Percentiles rank a stretch among this genome's conserved stretches.
Evolutionary conservation across 768 basidiomycete species (phyloP).

Genomic region (Kockovaella imperatae): DNA sequence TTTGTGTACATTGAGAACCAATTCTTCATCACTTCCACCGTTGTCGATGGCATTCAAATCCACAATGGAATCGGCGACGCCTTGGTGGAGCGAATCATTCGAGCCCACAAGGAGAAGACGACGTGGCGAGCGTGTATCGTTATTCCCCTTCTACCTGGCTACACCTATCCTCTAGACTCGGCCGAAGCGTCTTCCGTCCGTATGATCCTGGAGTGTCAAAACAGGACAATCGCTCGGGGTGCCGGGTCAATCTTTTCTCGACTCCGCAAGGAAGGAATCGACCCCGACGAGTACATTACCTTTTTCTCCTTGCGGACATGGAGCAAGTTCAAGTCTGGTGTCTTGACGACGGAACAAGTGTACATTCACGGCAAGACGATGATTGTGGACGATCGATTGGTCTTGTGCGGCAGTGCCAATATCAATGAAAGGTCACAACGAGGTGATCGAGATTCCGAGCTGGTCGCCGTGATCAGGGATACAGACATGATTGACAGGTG

Average conservation of each 20-base stretch:
- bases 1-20: slow-evolving; percentile 90
- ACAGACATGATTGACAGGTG: slow-evolving; percentile 94
- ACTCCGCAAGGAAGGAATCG: slow-evolving; percentile 75
- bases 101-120: slow-evolving; percentile 69
- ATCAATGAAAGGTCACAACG: slow-evolving; percentile 95
- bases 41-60: slow-evolving; percentile 71
- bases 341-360: slow-evolving; percentile 83
- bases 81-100: slow-evolving; percentile 78
- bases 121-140: slow-evolving; percentile 84
- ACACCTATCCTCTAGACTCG: slow-evolving; percentile 85
- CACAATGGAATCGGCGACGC: slow-evolving; percentile 95
- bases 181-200: slow-evolving; percentile 86
- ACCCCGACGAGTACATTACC: slow-evolving; percentile 85
- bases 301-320: slow-evolving; percentile 88
- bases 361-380: slow-evolving; percentile 80
- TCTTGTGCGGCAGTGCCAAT: slow-evolving; percentile 62
- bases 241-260: slow-evolving; percentile 84
- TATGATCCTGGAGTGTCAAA: slow-evolving; percentile 92
- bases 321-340: slow-evolving; percentile 78
- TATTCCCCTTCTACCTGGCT: slow-evolving; percentile 86
- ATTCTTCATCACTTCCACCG: slow-evolving; percentile 55
- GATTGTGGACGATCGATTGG: slow-evolving; percentile 80
- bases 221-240: slow-evolving; percentile 76
- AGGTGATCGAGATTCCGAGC: slow-evolving; percentile 93
- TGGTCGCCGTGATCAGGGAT: slow-evolving; percentile 85